Evolutionary conservation across 2,329 filamentous ascomycete species (phyloP).

Genomic region (Nemania serpens): DNA sequence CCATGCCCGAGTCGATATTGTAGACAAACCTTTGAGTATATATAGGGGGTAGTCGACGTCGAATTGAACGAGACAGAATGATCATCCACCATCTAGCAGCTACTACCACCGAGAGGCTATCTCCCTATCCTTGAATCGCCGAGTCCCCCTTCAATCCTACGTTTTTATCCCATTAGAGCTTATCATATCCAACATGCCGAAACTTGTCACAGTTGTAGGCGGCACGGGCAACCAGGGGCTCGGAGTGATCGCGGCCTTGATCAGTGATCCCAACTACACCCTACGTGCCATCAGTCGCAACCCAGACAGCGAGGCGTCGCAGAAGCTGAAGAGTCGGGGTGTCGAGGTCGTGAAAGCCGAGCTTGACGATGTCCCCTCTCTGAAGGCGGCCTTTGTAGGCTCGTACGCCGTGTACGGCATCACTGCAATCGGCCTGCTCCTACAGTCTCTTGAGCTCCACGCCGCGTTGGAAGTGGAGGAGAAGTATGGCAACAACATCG

Average conservation of each 20-base stretch:
- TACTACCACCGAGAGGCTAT: too few species aligned
- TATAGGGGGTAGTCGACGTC: too few species aligned
- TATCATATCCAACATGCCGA: slow-evolving; percentile 7
- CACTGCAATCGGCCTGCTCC: slow-evolving; percentile 6
- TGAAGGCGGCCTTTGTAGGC: slow-evolving; percentile 20
- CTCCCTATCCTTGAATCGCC: too few species aligned
- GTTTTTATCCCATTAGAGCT: neutral
- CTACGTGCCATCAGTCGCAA: slow-evolving; percentile 22
- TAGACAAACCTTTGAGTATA: too few species aligned
- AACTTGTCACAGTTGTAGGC: slow-evolving; percentile 24
- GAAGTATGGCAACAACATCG: slow-evolving; percentile 20
- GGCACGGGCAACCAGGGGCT: slow-evolving; percentile 21
- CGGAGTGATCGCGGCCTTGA: slow-evolving; percentile 17
- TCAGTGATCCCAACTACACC: slow-evolving; percentile 16
- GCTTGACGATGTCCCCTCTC: slow-evolving; percentile 2
- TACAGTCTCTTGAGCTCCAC: slow-evolving; percentile 2
- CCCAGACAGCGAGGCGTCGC: neutral
- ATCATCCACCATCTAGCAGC: too few species aligned
- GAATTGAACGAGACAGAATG: too few species aligned
- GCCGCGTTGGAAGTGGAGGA: slow-evolving; percentile 5
- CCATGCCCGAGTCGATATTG: too few species aligned
- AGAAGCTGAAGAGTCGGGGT: slow-evolving; percentile 4
- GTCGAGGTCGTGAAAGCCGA: slow-evolving; percentile 16
- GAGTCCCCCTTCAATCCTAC: neutral
- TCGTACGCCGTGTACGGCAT: slow-evolving; percentile 25